Evolutionary conservation across 2,329 filamentous ascomycete genomes (phyloP), one percentile per base, ranked within the genome.

Genomic region (Plectosphaerella plurivora): DNA sequence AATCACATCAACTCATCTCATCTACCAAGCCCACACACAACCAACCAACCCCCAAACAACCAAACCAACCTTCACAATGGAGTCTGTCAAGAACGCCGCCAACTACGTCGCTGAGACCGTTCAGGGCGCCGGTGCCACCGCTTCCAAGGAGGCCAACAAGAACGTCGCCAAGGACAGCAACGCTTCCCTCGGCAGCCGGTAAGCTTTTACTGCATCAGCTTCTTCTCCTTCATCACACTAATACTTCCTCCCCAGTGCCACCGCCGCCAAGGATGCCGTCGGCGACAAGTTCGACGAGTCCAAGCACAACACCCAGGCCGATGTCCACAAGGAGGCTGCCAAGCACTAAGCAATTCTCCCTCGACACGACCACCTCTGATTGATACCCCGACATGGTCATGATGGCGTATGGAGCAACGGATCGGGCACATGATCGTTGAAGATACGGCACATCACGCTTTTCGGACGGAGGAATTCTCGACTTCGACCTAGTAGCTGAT

Each of bases 141-240:
- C 79, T 56, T 81, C 76, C 73, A 87, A 88, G 81, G 83, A 87
- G 73, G 74, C 74, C 74, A 87, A 88, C 81, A 87, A 88, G 81
- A 66, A 78, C 59, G 77, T 83, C 59, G 84, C 84, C 68, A 87
- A 87, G 78, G 81, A 83, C 66, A 68, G 60, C 67, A 71, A 84
- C 65, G 75, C 75, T 56, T 58, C 60, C 60, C 6, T 83, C 53
- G 65, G 71, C 64, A 83, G 78, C 65, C 83, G 84, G 76, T 79
- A 68, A 66, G 74, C 47, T 41, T 7, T 44, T 3, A 36, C 4
- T 25, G 20, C n/a, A 1, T n/a, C 20, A 2, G 12, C 6, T 22
- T 5, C 16, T 10, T 22, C 11, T 10, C 14, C 11, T 8, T 4
- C 2, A 6, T 42, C 6, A 5, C 55, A 5, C 55, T 73, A 66